These are phyloP conservation scores for Penicillium sp. DNA, from an alignment of 2,329 filamentous ascomycete genomes.

Conservation along the genomic window DNA sequence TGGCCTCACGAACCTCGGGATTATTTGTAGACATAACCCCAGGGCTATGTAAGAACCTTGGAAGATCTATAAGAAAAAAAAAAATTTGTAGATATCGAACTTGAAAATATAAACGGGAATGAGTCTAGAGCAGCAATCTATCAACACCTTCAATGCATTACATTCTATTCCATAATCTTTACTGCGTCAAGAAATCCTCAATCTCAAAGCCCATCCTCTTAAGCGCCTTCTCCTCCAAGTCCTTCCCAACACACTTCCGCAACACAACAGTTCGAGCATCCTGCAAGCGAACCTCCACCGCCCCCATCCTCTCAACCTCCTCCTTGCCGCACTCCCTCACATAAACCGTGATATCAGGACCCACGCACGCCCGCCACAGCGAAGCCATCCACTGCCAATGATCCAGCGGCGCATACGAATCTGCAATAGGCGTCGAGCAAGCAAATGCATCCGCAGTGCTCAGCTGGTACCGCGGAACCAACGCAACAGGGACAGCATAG, in stretches of 20 bases:
- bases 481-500: constrained; percentile 63
- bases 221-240: constrained; percentile 68
- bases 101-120: not conserved
- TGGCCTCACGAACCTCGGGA: too few species aligned
- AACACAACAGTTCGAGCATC: constrained; percentile 56
- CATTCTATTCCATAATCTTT: not conserved
- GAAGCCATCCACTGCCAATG: constrained; percentile 98
- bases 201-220: constrained; percentile 83
- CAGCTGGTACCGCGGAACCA: constrained; percentile 79
- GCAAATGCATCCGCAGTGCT: constrained; percentile 76
- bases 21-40: too few species aligned
- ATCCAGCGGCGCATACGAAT: constrained; percentile 77
- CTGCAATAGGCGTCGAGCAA: constrained; percentile 70
- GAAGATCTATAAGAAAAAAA: not conserved
- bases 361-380: constrained; percentile 83
- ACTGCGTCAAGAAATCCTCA: constrained; percentile 64
- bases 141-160: not conserved
- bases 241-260: constrained; percentile 42
- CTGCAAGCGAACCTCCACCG: constrained; percentile 58
- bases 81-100: too few species aligned
- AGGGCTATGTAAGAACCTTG: not conserved
- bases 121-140: not conserved
- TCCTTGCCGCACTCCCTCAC: constrained; percentile 44
- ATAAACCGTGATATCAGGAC: constrained; percentile 64
- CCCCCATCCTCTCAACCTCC: constrained; percentile 45